A percentile compares a stretch with the other conserved stretches of the same genome.
These are phyloP conservation scores for Quercus tomentella DNA, from an alignment of 331 rosid genomes.

Conservation along the genomic window DNA sequence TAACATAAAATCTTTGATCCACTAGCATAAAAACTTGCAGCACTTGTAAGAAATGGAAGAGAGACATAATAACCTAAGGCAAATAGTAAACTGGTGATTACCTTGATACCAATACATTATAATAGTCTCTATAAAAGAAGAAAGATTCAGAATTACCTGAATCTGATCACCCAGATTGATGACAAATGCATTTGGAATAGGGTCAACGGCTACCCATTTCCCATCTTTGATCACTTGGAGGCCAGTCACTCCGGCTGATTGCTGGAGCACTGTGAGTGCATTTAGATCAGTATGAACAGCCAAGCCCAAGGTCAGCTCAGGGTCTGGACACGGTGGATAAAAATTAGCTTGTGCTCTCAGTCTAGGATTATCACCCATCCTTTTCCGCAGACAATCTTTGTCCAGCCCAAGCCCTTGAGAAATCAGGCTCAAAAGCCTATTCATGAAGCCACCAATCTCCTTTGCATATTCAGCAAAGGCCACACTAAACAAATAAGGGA, in stretches of 20 bases:
- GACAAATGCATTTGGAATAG: conserved; percentile 40
- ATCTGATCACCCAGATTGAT: conserved; percentile 52
- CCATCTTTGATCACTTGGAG: conserved; percentile 48
- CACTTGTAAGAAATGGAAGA: too few species aligned
- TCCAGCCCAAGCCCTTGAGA: conserved; percentile 50
- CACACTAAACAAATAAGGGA: conserved; percentile 13
- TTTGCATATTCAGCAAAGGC: conserved; percentile 44
- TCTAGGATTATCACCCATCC: conserved; percentile 34
- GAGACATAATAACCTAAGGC: too few species aligned
- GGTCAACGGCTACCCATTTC: conserved; percentile 41
- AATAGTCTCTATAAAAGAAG: too few species aligned
- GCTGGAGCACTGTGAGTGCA: conserved; percentile 34
- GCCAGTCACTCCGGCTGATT: conserved; percentile 30
- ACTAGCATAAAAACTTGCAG: too few species aligned
- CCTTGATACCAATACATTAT: too few species aligned
- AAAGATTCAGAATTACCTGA: conserved; percentile 22
- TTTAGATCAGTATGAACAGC: conserved; percentile 29
- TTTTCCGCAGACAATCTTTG: conserved; percentile 18
- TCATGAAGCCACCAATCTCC: conserved; percentile 31
- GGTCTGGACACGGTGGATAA: conserved; percentile 43
- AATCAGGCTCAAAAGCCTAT: conserved; percentile 35
- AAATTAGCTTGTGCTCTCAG: conserved; percentile 37
- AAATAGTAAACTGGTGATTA: too few species aligned
- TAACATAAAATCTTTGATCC: too few species aligned
- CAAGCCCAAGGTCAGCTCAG: conserved; percentile 42